These are phyloP conservation scores for Pyracantha coccinea DNA, from an alignment of 331 rosid genomes.

Conservation along the genomic window DNA sequence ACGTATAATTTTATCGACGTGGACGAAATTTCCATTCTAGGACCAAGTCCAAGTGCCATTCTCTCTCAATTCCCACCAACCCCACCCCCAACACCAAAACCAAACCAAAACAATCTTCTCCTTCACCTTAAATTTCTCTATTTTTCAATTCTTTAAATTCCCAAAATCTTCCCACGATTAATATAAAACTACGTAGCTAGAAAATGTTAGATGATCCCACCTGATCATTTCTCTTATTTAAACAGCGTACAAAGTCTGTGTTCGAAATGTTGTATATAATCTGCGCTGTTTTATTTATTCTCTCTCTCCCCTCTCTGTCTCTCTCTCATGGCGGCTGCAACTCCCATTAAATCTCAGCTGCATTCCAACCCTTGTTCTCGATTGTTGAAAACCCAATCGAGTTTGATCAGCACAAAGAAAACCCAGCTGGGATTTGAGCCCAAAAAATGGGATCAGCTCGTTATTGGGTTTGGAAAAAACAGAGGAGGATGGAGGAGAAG, in stretches of 20 bases:
- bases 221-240: neutral
- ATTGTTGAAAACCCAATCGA: conserved; percentile 19
- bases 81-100: neutral
- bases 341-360: conserved; percentile 16
- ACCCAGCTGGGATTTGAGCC: conserved; percentile 28
- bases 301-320: neutral
- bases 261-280: conserved; percentile 6
- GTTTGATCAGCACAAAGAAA: conserved; percentile 5
- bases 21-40: neutral
- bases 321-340: conserved; percentile 38
- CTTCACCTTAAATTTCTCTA: neutral
- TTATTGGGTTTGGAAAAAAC: neutral
- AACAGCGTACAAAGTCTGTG: neutral
- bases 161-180: neutral
- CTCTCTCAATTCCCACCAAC: neutral
- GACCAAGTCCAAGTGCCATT: neutral
- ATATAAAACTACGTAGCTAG: too few relatives aligned
- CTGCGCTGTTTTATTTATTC: neutral
- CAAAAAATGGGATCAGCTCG: conserved; percentile 23
- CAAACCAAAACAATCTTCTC: neutral
- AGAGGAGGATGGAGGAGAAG: conserved; percentile 26
- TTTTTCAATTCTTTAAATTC: neutral
- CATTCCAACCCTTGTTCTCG: conserved; percentile 13
- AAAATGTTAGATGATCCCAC: too few relatives aligned
- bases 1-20: neutral